Conservation (phyloP, 139 green algal species). For the Coccomyxa sp. region DNA sequence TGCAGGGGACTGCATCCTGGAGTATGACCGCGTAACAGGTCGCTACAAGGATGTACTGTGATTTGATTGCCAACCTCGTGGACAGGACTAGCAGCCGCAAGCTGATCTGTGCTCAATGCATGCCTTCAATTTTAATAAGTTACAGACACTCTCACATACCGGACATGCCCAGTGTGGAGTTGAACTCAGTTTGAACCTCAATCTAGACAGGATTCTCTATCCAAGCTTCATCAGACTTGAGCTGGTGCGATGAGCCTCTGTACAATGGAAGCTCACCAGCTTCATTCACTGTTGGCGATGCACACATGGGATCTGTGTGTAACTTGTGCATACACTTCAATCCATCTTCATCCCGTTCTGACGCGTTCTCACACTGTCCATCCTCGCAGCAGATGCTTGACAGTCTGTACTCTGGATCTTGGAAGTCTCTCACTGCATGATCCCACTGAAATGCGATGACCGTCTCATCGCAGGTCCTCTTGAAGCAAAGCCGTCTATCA, state of each 20-base stretch:
- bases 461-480: not conserved
- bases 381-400: not conserved
- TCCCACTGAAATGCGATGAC: not conserved
- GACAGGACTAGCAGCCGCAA: too few relatives aligned
- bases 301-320: not conserved
- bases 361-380: not conserved
- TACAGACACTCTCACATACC: too few relatives aligned
- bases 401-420: not conserved
- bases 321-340: not conserved
- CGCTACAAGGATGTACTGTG: not conserved
- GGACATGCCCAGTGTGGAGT: too few relatives aligned
- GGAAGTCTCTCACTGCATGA: not conserved
- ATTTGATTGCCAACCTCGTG: too few relatives aligned
- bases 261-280: not conserved
- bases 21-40: not conserved
- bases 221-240: not conserved
- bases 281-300: not conserved
- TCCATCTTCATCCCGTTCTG: not conserved
- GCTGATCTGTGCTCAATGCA: too few relatives aligned
- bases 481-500: not conserved
- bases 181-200: too few relatives aligned
- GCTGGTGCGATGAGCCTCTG: not conserved
- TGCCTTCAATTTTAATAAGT: too few relatives aligned
- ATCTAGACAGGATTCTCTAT: not conserved
- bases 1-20: conserved; percentile 2